A percentile compares a stretch with the other conserved stretches of the same genome.
These are phyloP conservation scores for Russula olivacea DNA, from an alignment of 768 basidiomycete species.

Conservation along the genomic window DNA sequence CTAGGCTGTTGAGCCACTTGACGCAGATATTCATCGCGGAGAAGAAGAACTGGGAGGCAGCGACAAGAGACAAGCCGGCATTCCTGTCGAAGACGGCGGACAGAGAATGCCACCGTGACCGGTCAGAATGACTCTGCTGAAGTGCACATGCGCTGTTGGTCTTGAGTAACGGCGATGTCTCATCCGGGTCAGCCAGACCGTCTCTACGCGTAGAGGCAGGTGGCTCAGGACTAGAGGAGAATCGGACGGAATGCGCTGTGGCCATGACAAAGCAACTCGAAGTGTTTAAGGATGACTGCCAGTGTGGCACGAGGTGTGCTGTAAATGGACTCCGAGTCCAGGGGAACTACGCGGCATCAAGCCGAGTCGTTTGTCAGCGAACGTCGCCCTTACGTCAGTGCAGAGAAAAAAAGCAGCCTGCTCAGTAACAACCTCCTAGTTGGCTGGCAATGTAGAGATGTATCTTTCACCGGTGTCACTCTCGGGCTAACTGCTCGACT, in stretches of 20 bases:
- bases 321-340: no score
- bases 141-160: background rate
- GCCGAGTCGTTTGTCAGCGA: no score
- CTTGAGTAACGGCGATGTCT: background rate
- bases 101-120: slow-evolving; percentile 1
- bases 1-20: slow-evolving; percentile 52
- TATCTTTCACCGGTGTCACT: no score
- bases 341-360: no score
- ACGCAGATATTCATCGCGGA: slow-evolving; percentile 57
- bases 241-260: slow-evolving; percentile 27
- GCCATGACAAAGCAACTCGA: background rate
- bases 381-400: no score
- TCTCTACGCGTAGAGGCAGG: background rate
- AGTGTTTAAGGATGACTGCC: background rate
- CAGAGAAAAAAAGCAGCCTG: no score
- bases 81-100: slow-evolving; percentile 34
- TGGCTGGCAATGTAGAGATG: no score
- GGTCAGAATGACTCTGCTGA: background rate
- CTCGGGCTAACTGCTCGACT: no score
- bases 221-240: background rate
- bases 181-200: background rate
- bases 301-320: no score
- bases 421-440: no score
- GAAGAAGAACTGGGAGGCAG: slow-evolving; percentile 52
- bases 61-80: slow-evolving; percentile 55